phyloP scores from a whole-genome alignment of 495 filamentous ascomycete species.

The Podospora conica region DNA sequence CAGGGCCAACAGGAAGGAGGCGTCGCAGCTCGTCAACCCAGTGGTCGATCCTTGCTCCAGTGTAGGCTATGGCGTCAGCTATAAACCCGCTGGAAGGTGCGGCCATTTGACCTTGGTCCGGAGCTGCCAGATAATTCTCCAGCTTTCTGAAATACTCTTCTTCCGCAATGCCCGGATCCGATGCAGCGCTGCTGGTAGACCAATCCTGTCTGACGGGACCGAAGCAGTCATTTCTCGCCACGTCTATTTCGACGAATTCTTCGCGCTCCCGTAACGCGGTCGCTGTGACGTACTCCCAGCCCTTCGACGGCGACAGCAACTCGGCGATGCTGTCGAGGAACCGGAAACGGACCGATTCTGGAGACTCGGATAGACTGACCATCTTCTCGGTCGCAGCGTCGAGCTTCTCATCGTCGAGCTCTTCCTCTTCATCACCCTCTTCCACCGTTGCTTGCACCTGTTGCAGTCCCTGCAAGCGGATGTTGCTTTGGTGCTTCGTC shows the following conservation, averaged over 20 bases:
- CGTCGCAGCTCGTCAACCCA: background rate
- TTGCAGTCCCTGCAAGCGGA: background rate
- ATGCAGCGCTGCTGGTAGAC: no score
- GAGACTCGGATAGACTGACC: background rate
- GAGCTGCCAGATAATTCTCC: no score
- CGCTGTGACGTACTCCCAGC: background rate
- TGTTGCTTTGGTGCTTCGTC: background rate
- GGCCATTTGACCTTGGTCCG: background rate
- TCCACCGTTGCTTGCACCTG: background rate
- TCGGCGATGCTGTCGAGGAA: background rate
- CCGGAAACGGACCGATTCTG: background rate
- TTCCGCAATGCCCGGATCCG: no score
- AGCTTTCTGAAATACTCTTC: no score
- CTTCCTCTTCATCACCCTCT: background rate
- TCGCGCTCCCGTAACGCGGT: background rate
- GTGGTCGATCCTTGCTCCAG: background rate
- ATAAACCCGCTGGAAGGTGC: background rate
- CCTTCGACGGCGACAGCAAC: background rate
- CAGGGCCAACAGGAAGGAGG: background rate
- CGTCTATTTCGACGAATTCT: background rate
- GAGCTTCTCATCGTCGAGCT: background rate
- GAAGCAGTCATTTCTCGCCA: background rate
- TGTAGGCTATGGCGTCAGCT: background rate
- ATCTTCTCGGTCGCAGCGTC: background rate
- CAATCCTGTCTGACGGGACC: no score